Base-by-base conservation (phyloP, 2,329 filamentous ascomycete species). In the Ceratocystis variospora region DNA sequence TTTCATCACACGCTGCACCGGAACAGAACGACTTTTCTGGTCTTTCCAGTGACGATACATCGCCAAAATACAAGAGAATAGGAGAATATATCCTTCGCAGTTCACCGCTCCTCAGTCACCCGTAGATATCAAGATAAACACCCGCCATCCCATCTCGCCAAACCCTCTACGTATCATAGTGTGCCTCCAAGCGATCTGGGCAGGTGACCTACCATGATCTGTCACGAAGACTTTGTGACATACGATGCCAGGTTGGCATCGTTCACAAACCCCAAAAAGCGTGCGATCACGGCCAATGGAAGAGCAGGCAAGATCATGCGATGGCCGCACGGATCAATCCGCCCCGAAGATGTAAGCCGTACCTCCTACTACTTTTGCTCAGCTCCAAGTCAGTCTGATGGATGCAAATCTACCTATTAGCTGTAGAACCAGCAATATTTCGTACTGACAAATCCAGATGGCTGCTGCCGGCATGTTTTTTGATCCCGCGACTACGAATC, bases 391-490 rank as follows among this genome's bases (percentile, higher is more conserved):
- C n/a, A 8, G 48, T 17, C n/a, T 22, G n/a, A 19, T 53, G n/a
- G 12, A n/a, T 61, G 66, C 37, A 41, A 41, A 41, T 41, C 4
- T 12, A 15, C 12, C 10, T 15, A 41, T 19, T n/a, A n/a, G 28
- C 31, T 57, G 69, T 62, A 53, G 61, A 22, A 67, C 66, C 50
- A 69, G 44, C 53, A 33, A 48, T 65, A 67, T 59, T 59, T 8
- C 22, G 17, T 62, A 59, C 63, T 48, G 12, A 61, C 44, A 53
- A 61, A 57, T 31, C 7, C 73, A 96, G 88, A 86, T 99, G 71
- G 93, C 94, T 3, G 85, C 84, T 72, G 93, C 94, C 66, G 94
- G 94, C 46, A 96, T 99, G 77, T 94, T 87, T 77, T 97, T 90
- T 77, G 83, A 86, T 68, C 93, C 94, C 1, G 84, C 83, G 15